These are phyloP conservation scores for Colletotrichum musae DNA, from an alignment of 2,329 filamentous ascomycete species.

Conservation along the genomic window DNA sequence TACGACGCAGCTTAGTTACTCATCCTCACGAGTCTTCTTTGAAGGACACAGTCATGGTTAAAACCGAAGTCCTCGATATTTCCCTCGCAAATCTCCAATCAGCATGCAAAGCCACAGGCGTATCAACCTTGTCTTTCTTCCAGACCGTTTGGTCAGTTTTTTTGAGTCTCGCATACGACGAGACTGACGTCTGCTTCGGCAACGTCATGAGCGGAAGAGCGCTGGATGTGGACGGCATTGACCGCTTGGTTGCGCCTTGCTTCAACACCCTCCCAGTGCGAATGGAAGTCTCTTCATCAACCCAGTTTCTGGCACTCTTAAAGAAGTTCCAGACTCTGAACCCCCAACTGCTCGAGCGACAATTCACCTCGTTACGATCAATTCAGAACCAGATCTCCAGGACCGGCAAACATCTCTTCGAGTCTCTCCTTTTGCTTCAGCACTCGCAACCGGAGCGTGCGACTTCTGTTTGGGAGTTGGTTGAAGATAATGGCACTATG, in stretches of 20 bases:
- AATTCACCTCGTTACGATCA: constrained; percentile 81
- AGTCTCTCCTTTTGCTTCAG: constrained; percentile 86
- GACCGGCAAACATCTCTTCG: constrained; percentile 74
- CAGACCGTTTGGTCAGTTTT: constrained; percentile 82
- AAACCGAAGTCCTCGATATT: constrained; percentile 32
- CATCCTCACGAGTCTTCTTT: background rate
- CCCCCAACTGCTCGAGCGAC: constrained; percentile 73
- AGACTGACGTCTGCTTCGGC: constrained; percentile 85
- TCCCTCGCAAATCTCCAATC: constrained; percentile 63
- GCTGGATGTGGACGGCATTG: constrained; percentile 74
- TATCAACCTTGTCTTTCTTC: constrained; percentile 76
- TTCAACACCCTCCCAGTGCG: constrained; percentile 91
- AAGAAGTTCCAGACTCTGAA: constrained; percentile 74
- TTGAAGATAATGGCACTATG: constrained; percentile 75
- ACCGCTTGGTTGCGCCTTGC: constrained; percentile 86
- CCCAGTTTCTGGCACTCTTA: constrained; percentile 70
- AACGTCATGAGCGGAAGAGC: constrained; percentile 87
- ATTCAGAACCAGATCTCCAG: constrained; percentile 71
- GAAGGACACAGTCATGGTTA: background rate
- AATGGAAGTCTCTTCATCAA: constrained; percentile 62
- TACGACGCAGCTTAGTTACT: constrained; percentile 31
- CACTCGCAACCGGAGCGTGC: constrained; percentile 72
- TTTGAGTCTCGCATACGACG: constrained; percentile 68
- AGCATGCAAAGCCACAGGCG: constrained; percentile 65
- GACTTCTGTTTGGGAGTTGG: constrained; percentile 67